Conservation (phyloP, 805 yeast genomes). For the Vanderwaltozyma polyspora region DNA sequence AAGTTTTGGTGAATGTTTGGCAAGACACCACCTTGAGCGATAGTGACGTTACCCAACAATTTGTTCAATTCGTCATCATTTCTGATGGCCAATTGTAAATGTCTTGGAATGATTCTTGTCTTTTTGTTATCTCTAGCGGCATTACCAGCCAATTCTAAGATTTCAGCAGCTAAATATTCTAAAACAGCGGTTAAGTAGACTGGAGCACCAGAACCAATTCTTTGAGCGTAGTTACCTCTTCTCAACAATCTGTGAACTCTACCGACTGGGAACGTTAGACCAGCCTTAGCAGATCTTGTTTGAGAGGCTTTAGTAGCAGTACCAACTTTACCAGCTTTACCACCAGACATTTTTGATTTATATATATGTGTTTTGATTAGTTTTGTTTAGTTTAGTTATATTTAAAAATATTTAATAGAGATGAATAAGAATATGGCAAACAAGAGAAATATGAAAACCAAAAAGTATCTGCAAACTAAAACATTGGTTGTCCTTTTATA, state of each 20-base stretch:
- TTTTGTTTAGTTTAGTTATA: neutral
- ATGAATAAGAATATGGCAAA: neutral
- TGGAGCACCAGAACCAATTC: constrained; percentile 99
- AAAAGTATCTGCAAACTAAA: no score
- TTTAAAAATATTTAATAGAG: no score
- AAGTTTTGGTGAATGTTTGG: constrained; percentile 94
- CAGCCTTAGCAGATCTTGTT: constrained; percentile 97
- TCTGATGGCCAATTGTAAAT: constrained; percentile 95
- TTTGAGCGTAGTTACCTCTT: constrained; percentile 96
- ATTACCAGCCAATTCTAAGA: constrained; percentile 95
- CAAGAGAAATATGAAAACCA: neutral
- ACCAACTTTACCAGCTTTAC: constrained; percentile 84
- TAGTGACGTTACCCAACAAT: constrained; percentile 84
- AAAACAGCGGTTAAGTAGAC: constrained; percentile 93
- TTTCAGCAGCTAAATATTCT: constrained; percentile 96
- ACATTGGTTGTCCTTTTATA: no score
- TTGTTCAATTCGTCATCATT: constrained; percentile 98
- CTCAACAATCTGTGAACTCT: constrained; percentile 95
- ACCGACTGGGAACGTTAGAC: constrained; percentile 98
- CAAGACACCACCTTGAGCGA: constrained; percentile 98
- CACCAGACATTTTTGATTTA: constrained; percentile 48
- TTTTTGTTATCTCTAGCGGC: constrained; percentile 99
- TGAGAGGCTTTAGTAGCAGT: constrained; percentile 90
- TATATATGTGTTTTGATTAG: constrained; percentile 1
- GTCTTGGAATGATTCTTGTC: constrained; percentile 98